Conservation (phyloP, 73 alveolate species). For the Paramecium octaurelia region DNA sequence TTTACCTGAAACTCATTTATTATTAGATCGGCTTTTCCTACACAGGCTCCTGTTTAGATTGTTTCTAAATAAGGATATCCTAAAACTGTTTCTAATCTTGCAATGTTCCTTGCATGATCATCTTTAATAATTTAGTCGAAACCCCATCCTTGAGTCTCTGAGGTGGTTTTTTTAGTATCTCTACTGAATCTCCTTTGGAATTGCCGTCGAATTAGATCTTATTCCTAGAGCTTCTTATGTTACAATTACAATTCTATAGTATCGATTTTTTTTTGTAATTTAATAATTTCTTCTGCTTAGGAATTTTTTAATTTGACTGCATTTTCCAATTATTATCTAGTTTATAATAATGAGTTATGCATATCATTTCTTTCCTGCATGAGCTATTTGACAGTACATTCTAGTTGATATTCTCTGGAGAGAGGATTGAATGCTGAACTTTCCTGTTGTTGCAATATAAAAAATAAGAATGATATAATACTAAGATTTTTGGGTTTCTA, state of each 20-base stretch:
- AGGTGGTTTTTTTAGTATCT: not conserved
- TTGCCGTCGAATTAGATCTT: not conserved
- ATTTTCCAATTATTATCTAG: conserved; percentile 8
- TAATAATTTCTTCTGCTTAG: conserved; percentile 19
- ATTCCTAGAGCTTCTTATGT: not conserved
- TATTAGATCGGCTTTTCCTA: not conserved
- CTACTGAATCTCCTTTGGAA: not conserved
- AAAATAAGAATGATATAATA: not conserved
- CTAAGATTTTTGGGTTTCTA: conserved; percentile 18
- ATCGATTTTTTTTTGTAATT: not conserved
- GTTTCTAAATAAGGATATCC: not conserved
- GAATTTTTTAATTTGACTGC: not conserved
- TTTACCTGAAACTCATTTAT: conserved; percentile 38
- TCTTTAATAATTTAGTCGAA: conserved; percentile 22
- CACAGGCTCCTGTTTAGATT: not conserved
- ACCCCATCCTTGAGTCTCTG: conserved; percentile 23
- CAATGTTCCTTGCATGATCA: conserved; percentile 45
- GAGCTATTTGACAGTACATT: conserved; percentile 31
- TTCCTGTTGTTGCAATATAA: not conserved
- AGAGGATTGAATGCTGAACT: not conserved
- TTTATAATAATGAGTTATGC: not conserved
- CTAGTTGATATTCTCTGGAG: not conserved
- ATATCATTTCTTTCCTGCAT: conserved; percentile 44
- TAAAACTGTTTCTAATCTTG: conserved; percentile 37
- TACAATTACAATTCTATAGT: conserved; percentile 14